These are phyloP conservation scores for Xerocomus nothofagi DNA, from an alignment of 1,284 basidiomycete species.

Conservation along the genomic window DNA sequence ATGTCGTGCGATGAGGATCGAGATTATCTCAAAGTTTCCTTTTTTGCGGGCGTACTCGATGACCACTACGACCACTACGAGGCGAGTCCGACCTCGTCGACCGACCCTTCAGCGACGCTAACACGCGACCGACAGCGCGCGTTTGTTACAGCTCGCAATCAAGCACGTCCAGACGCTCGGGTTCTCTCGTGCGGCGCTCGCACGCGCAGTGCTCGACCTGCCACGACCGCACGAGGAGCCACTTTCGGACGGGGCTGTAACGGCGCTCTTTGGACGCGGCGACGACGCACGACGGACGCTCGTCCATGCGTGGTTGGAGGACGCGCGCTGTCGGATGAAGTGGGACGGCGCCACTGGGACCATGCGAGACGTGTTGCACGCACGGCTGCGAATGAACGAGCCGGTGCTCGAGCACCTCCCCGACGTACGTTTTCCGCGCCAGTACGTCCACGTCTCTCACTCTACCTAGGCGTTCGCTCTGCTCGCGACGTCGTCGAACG, in stretches of 20 bases:
- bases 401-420: conserved; percentile 61
- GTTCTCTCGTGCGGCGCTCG: conserved; percentile 70
- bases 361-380: conserved; percentile 50
- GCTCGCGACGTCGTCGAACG: conserved; percentile 50
- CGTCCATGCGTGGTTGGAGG: conserved; percentile 69
- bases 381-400: conserved; percentile 61
- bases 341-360: conserved; percentile 21
- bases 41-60: conserved; percentile 1
- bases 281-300: conserved; percentile 61
- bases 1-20: conserved; percentile 22
- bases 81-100: conserved; percentile 16
- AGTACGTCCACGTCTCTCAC: neutral
- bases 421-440: conserved; percentile 46
- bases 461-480: conserved; percentile 59
- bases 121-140: conserved; percentile 21
- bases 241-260: conserved; percentile 67
- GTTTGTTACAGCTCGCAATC: conserved; percentile 58
- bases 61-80: conserved; percentile 17
- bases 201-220: conserved; percentile 58
- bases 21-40: neutral
- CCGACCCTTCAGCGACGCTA: too few species aligned
- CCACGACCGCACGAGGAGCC: conserved; percentile 54
- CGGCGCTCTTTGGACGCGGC: conserved; percentile 70
- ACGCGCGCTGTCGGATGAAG: conserved; percentile 58
- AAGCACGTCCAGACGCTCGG: conserved; percentile 64